A percentile compares a stretch with the other conserved stretches of the same genome.
Evolutionary conservation across 202 grass and related monocot genomes (phyloP).

Genomic region (Setaria viridis): DNA sequence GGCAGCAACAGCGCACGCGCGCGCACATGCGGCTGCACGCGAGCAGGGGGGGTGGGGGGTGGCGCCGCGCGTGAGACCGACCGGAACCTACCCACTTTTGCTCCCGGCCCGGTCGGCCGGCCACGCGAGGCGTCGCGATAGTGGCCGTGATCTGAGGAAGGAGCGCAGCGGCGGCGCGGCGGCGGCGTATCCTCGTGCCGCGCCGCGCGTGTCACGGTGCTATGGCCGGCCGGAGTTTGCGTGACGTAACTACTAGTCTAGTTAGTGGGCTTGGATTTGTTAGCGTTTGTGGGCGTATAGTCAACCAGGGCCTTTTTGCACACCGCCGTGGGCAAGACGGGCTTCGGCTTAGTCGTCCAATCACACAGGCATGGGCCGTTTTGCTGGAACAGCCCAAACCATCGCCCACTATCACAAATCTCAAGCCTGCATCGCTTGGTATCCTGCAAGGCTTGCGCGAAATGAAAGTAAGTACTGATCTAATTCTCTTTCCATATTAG

Average conservation of each 20-base stretch:
- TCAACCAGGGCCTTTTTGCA: too few relatives aligned
- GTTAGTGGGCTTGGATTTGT: background rate
- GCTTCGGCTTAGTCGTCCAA: too few relatives aligned
- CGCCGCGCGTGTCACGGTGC: background rate
- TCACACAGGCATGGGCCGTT: too few relatives aligned
- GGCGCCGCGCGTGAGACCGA: conserved; percentile 22
- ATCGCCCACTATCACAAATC: too few relatives aligned
- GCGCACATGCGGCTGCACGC: background rate
- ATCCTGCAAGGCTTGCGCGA: too few relatives aligned
- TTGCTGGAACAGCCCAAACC: too few relatives aligned
- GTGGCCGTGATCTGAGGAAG: background rate
- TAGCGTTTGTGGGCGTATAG: background rate
- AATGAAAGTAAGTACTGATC: too few relatives aligned
- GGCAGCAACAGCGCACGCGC: background rate
- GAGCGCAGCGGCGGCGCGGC: background rate
- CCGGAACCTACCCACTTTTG: conserved; percentile 31
- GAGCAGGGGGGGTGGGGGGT: background rate
- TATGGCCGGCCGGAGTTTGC: background rate
- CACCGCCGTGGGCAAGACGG: too few relatives aligned
- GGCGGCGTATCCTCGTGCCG: background rate
- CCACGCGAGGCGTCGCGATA: conserved; percentile 28
- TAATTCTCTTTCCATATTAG: too few relatives aligned
- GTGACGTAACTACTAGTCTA: too few relatives aligned
- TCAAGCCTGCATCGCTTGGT: too few relatives aligned
- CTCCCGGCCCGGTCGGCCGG: background rate